Percentiles rank a stretch among this genome's conserved stretches.
Conservation (phyloP, 805 yeast genomes). For the Lipomyces japonicus region DNA sequence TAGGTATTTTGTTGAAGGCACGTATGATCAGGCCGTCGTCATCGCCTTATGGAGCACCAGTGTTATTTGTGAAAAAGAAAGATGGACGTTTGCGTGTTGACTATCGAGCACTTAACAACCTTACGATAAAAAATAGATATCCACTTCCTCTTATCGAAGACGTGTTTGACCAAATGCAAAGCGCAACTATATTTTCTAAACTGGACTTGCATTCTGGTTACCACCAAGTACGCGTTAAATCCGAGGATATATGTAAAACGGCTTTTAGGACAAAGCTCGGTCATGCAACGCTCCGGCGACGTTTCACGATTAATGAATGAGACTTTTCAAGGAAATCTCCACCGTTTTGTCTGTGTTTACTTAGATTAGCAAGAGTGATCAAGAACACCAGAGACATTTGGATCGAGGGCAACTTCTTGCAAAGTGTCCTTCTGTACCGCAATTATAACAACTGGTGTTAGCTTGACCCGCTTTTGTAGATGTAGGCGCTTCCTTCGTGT, state of each 20-base stretch:
- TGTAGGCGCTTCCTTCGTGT: too few species aligned
- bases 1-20: neutral
- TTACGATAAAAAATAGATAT: slow-evolving; percentile 26
- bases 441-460: too few species aligned
- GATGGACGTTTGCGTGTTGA: slow-evolving; percentile 31
- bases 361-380: too few species aligned
- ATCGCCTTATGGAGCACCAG: slow-evolving; percentile 18
- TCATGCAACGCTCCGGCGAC: slow-evolving; percentile 32
- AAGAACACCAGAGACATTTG: too few species aligned
- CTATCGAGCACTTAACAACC: slow-evolving; percentile 24
- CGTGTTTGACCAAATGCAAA: slow-evolving; percentile 14
- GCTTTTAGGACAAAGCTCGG: slow-evolving; percentile 31
- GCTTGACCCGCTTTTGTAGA: too few species aligned
- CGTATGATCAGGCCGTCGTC: slow-evolving; percentile 11
- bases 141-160: slow-evolving; percentile 26
- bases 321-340: slow-evolving; percentile 3
- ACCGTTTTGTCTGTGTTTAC: slow-evolving; percentile 20
- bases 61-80: slow-evolving; percentile 26
- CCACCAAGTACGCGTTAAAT: slow-evolving; percentile 36
- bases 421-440: too few species aligned
- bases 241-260: slow-evolving; percentile 21
- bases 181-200: slow-evolving; percentile 20
- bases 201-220: slow-evolving; percentile 29
- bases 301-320: slow-evolving; percentile 29
- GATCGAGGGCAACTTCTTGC: neutral